Base-by-base conservation (phyloP, 2,329 filamentous ascomycete species). In the Botryosphaeria dothidea region DNA sequence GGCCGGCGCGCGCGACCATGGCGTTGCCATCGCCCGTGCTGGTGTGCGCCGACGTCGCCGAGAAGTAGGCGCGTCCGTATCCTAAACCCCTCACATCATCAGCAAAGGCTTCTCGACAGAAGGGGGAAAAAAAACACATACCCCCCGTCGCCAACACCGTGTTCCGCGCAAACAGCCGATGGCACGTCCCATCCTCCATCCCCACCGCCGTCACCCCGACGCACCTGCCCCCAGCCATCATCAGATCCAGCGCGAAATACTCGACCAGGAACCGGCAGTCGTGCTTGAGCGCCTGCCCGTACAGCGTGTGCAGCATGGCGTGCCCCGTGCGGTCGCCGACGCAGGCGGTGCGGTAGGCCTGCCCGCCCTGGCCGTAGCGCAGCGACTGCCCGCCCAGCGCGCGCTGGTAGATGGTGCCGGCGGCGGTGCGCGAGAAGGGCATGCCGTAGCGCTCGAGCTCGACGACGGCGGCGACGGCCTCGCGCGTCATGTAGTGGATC, bases 401-500 rank as follows among this genome's bases (percentile, higher is more conserved):
- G 36, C 82, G 74, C 67, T 83, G 82, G 67, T 83, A 83, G 58
- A 83, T 82, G 21, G 69, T 78, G 15, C 81, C 81, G 51, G 80
- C 77, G 11, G 70, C 69, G 1, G 81, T 83, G 8, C 81, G 71
- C n/a, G 80, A 83, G 66, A 85, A 85, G 0, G 84, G 81, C 77
- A 84, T 83, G 43, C 83, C 83, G 67, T 85, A 85, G 66, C 83
- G 82, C 69, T 85, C 84, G 29, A 85, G 76, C 71, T 87, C 84
- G 68, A 84, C 82, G 38, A 86, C 81, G 11, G 83, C 82, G 60
- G 80, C 78, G 7, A 83, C 80, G 7, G 84, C 84, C 75, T 84
- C 83, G 64, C 82, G 77, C 7, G 83, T 85, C 84, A 87, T 86
- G 73, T 86, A 86, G 71, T 86, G 84, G 65, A 87, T 86, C 27